Base-by-base conservation (phyloP, 148 eudicot genomes). In the Dianthus caryophyllus region DNA sequence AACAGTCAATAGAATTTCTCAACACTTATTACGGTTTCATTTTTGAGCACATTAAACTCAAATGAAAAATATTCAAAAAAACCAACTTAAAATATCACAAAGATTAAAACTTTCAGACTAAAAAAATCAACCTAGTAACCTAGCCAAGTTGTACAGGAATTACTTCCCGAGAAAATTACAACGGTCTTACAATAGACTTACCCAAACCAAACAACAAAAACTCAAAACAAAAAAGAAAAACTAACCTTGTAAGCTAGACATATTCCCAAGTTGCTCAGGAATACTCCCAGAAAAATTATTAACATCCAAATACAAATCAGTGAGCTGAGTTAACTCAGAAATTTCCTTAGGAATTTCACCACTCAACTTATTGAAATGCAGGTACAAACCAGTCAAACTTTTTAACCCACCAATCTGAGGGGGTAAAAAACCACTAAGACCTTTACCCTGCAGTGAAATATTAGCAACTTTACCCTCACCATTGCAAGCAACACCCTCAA, bases 241-340 rank as follows among this genome's bases (percentile, higher is more conserved):
- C 83, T 48, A 18, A 91, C 97, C 97, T 91, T 91, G 92, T 61
- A 91, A 82, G 73, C 79, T 88, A 72, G 87, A 61, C 93, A 91
- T 71, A 29, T 78, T 77, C 24, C 84, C 96, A 77, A 88, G 44
- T 66, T 81, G 78, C 54, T 73, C 49, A 63, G 96, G 97, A 43
- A 91, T 76, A 47, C 74, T 77, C 13, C 97, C 96, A 60, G 71
- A 77, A 50, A 91, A 78, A 77, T 80, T 80, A 76, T 91, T 91
- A 8, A 86, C 95, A 86, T 91, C 78, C 67, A 91, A 86, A 69
- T 91, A 91, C 78, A 91, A 82, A 78, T 91, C 97, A 53, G 87
- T 69, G 26, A 91, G 84, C 66, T 83, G 75, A 73, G 77, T 77
- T 22, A 91, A 81, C 54, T 77, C 80, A 55, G 81, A 77, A 56